Evolutionary conservation across 2,329 filamentous ascomycete genomes (phyloP), one percentile per base, ranked within the genome.

Genomic region (Neurospora crassa): DNA sequence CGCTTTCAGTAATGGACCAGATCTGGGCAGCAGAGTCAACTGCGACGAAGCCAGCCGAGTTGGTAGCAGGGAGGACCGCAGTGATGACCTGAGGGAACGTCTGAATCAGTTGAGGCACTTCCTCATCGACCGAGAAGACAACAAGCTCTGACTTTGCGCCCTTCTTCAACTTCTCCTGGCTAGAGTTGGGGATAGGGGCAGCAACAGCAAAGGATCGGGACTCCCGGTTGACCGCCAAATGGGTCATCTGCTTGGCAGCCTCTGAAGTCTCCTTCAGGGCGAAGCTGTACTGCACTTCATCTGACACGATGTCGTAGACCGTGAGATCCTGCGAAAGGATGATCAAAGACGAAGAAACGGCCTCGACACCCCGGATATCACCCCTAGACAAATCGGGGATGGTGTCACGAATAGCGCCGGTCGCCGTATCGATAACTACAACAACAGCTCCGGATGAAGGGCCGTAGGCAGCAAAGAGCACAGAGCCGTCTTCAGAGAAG

Each of bases 401-500:
- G 1, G 88, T 89, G 74, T 89, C 87, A 71, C 87, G 87, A 45
- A 97, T 83, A 10, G 82, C 83, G 14, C 93, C 92, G 11, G 87
- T 89, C 29, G 87, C 84, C 0, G 91, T 85, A 79, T 97, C 91
- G 74, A 98, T 88, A 70, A 75, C 76, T 12, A 97, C 85, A 76
- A 96, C 89, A 12, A 90, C 83, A 5, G 90, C 89, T 5, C 87
- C 83, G 68, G 88, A 84, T 11, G 82, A 78, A 40, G 82, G 82
- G 41, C 85, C 86, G 74, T 85, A 87, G 5, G 88, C 89, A 68
- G 90, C 89, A 69, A 93, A 93, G n/a, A 97, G 83, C 1, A 92
- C 88, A 14, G 93, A 96, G 1, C 92, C 93, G 78, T 97, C 94
- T 74, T 92, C 89, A 0, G 94, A 97, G 78, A 92, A 97, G 34